Conservation (phyloP, 495 filamentous ascomycete genomes). For the Neurospora discreta region DNA sequence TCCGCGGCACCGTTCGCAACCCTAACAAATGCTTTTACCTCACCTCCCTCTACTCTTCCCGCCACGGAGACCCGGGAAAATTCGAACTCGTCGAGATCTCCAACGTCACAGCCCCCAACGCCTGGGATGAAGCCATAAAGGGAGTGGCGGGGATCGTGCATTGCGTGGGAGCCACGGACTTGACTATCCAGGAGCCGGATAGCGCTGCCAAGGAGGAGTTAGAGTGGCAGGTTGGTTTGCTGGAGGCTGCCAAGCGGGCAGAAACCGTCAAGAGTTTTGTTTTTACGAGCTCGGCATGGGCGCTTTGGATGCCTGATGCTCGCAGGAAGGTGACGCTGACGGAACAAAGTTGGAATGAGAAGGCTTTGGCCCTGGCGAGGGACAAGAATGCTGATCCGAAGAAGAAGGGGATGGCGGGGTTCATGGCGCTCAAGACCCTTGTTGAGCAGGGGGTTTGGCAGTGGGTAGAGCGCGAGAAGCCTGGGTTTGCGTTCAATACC, state of each 20-base stretch:
- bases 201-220: slow-evolving; percentile 14
- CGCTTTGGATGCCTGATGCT: slow-evolving; percentile 20
- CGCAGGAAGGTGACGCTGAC: slow-evolving; percentile 12
- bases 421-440: slow-evolving; percentile 27
- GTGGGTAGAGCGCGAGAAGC: slow-evolving; percentile 22
- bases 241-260: slow-evolving; percentile 15
- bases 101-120: slow-evolving; percentile 11
- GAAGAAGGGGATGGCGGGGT: slow-evolving; percentile 18
- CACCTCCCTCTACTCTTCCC: slow-evolving; percentile 8
- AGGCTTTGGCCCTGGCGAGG: slow-evolving; percentile 15
- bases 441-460: slow-evolving; percentile 26
- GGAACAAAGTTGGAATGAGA: slow-evolving; percentile 20
- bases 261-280: slow-evolving; percentile 16
- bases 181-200: slow-evolving; percentile 14
- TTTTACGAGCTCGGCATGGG: slow-evolving; percentile 23
- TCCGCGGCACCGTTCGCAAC: slow-evolving; percentile 40
- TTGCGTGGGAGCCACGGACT: slow-evolving; percentile 13
- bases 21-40: slow-evolving; percentile 8
- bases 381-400: slow-evolving; percentile 1
- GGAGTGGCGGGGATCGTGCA: slow-evolving; percentile 19
- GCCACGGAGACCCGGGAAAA: slow-evolving; percentile 9
- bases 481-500: slow-evolving; percentile 20
- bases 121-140: slow-evolving; percentile 11
- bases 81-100: slow-evolving; percentile 18
- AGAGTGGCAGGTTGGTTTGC: slow-evolving; percentile 16